Conservation (phyloP, 208 protist genomes). For the Trypanosoma boissoni region DNA sequence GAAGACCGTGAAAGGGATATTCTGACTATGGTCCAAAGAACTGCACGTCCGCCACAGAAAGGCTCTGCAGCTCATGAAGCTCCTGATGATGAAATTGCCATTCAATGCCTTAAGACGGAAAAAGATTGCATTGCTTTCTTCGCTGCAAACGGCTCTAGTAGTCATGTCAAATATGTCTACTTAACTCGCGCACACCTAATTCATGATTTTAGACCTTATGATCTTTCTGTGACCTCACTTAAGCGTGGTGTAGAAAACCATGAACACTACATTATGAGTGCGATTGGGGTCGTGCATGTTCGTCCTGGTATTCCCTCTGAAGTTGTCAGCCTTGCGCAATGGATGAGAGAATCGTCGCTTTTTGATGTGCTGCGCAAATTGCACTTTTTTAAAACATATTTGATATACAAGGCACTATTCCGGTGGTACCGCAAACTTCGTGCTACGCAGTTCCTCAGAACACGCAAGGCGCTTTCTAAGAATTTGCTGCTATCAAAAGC, state of each 20-base stretch:
- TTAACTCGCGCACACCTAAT: conserved; percentile 70
- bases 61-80: conserved; percentile 56
- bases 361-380: conserved; percentile 93
- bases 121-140: conserved; percentile 95
- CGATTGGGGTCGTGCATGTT: conserved; percentile 92
- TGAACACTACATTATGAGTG: conserved; percentile 94
- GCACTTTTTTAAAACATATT: conserved; percentile 91
- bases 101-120: conserved; percentile 77
- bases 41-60: conserved; percentile 54
- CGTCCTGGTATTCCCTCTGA: conserved; percentile 84
- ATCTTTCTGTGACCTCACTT: conserved; percentile 80
- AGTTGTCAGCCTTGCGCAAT: conserved; percentile 89
- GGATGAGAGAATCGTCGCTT: conserved; percentile 89
- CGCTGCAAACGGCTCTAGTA: conserved; percentile 80
- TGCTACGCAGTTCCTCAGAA: conserved; percentile 71
- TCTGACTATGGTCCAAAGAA: conserved; percentile 80
- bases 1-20: conserved; percentile 82
- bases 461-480: conserved; percentile 57
- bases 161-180: conserved; percentile 93
- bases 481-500: conserved; percentile 83
- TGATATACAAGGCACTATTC: conserved; percentile 90
- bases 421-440: conserved; percentile 76
- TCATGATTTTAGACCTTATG: conserved; percentile 92
- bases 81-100: conserved; percentile 80
- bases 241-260: conserved; percentile 57